phyloP scores from a whole-genome alignment of 768 basidiomycete genomes.

The Austroboletus eburneus region DNA sequence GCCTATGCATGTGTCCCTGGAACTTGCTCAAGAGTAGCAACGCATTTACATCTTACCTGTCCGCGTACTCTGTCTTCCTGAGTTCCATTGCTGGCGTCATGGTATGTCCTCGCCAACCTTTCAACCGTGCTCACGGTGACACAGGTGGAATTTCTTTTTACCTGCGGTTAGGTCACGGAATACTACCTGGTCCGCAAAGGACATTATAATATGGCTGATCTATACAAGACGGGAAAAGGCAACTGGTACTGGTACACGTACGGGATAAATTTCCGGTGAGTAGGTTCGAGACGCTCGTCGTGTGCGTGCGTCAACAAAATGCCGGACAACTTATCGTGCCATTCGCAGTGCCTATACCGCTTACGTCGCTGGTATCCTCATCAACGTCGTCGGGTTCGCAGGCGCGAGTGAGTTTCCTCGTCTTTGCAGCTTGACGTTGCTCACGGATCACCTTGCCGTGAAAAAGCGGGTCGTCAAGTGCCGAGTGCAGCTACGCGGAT shows the following conservation, averaged over 20 bases:
- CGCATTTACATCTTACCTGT: conserved; percentile 75
- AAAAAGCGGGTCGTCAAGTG: conserved; percentile 53
- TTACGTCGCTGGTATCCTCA: conserved; percentile 70
- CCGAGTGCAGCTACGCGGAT: conserved; percentile 67
- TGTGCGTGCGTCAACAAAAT: not conserved
- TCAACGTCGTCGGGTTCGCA: conserved; percentile 80
- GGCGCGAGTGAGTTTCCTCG: conserved; percentile 52
- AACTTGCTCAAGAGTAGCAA: conserved; percentile 70
- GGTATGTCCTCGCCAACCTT: conserved; percentile 35
- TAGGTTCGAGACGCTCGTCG: not conserved
- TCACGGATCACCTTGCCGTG: not conserved
- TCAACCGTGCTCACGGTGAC: not conserved
- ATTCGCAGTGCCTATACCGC: conserved; percentile 53
- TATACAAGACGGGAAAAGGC: conserved; percentile 53
- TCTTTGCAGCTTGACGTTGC: not conserved
- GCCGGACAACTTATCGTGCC: not conserved
- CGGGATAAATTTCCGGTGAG: conserved; percentile 67
- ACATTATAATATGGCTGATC: conserved; percentile 65
- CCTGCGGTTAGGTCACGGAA: conserved; percentile 55
- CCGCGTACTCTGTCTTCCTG: conserved; percentile 77
- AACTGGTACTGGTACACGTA: conserved; percentile 76
- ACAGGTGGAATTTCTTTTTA: not conserved
- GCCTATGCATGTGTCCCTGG: conserved; percentile 74
- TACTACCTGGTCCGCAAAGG: conserved; percentile 73
- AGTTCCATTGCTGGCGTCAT: conserved; percentile 81